Base-by-base conservation (phyloP, 106 monocot species). In the Hemerocallis citrina region DNA sequence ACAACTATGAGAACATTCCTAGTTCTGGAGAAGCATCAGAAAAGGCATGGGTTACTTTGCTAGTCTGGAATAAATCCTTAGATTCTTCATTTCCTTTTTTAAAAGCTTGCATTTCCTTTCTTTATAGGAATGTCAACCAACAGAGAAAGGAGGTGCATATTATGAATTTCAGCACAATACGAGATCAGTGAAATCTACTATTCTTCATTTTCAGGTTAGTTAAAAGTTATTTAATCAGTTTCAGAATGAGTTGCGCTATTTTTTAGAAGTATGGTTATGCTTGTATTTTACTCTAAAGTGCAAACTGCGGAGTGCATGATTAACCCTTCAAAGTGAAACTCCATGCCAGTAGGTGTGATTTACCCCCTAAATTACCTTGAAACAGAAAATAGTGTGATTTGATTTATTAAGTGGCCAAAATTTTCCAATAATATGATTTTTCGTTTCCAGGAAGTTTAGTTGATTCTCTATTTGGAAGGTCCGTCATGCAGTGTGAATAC, bases 181-280 rank as follows among this genome's bases (percentile, higher is more conserved):
- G 35, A 85, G 93, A 79, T 93, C 93, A 24, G 85, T 88, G 56
- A 88, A 82, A 70, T 93, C 93, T 43, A 93, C 85, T 47, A 88
- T 93, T 51, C 81, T 85, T 76, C 93, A 93, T 79, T 93, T 93
- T 38, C 93, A 93, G 76, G 93, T 93, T 35, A 81, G 68, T 21
- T 28, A 63, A 38, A 16, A 44, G 22, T n/a, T 16, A 10, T 13
- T n/a, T 39, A 15, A 38, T 34, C 25, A 17, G 9, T 7, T 35
- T 36, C n/a, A n/a, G n/a, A n/a, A n/a, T n/a, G n/a, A n/a, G n/a
- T n/a, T n/a, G n/a, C n/a, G n/a, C n/a, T n/a, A n/a, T n/a, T n/a
- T n/a, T n/a, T n/a, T 36, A 7, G 34, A 29, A 57, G 7, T 34
- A 19, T 7, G 58, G 3, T 17, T 56, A 5, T 47, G 4, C 5